phyloP scores from a whole-genome alignment of 257 asterid genomes.

The Solanum boliviense region DNA sequence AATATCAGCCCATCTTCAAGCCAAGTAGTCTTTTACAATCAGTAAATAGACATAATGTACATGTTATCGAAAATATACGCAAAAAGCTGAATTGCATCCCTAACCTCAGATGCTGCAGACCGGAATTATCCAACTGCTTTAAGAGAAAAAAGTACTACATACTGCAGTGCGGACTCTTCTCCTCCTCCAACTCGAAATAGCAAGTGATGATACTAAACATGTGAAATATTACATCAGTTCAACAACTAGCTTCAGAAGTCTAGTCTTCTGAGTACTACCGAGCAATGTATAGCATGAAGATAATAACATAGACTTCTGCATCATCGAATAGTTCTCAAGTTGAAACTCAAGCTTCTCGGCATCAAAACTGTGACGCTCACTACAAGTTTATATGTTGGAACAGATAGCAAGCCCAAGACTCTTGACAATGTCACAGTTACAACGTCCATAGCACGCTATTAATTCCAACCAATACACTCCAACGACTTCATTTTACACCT shows the following conservation, averaged over 20 bases:
- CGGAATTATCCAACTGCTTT: background rate
- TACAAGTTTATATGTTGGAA: background rate
- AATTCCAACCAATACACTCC: background rate
- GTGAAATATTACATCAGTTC: no score
- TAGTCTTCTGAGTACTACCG: background rate
- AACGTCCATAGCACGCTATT: background rate
- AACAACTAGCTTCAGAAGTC: background rate
- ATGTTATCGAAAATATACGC: no score
- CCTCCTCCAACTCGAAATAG: background rate
- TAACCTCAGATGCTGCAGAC: background rate
- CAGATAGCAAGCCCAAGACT: background rate
- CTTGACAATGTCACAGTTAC: background rate
- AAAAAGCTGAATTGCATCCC: background rate
- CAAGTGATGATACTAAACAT: no score
- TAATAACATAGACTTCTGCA: background rate
- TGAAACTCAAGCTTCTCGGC: background rate
- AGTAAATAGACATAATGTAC: background rate
- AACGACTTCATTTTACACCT: background rate
- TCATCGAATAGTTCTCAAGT: background rate
- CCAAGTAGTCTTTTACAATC: background rate
- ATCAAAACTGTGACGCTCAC: background rate
- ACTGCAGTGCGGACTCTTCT: background rate
- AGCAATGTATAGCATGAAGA: background rate
- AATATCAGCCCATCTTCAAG: background rate
- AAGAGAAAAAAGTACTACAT: background rate